A percentile compares a stretch with the other conserved stretches of the same genome.
Evolutionary conservation across 148 eudicot species (phyloP).

Genomic region (Arctostaphylos glauca): DNA sequence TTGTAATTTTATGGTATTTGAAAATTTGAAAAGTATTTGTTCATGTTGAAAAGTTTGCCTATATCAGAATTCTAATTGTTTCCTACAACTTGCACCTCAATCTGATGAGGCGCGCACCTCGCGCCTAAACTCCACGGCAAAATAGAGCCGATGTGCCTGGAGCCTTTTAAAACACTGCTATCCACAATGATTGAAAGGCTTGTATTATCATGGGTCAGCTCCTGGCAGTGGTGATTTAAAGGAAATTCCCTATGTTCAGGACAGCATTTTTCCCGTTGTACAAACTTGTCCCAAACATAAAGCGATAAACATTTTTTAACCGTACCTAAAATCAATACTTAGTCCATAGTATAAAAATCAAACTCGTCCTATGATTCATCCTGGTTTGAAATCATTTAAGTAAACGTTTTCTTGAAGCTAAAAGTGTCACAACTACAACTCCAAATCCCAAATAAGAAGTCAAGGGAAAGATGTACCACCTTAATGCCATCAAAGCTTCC

Average conservation of each 20-base stretch:
- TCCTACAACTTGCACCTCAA: no score
- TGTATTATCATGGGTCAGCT: neutral
- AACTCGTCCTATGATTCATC: neutral
- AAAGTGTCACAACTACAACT: neutral
- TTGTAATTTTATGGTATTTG: no score
- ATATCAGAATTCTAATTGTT: no score
- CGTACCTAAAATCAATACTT: no score
- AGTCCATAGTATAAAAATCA: neutral
- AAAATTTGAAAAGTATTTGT: no score
- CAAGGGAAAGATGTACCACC: conserved; percentile 36
- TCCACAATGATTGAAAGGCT: neutral
- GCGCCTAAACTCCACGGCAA: no score
- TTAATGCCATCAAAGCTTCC: conserved; percentile 83
- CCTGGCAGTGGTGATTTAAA: neutral
- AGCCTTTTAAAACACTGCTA: no score
- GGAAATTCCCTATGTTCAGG: neutral
- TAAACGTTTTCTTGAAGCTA: neutral
- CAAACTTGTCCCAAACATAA: neutral
- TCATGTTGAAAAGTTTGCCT: no score
- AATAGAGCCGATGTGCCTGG: no score
- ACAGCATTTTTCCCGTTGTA: neutral
- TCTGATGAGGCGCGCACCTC: no score
- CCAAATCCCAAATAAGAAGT: neutral
- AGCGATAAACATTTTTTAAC: no score
- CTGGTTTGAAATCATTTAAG: neutral